A percentile compares a stretch with the other conserved stretches of the same genome.
Conservation (phyloP, 495 filamentous ascomycete species). For the Podospora pseudocomata region DNA sequence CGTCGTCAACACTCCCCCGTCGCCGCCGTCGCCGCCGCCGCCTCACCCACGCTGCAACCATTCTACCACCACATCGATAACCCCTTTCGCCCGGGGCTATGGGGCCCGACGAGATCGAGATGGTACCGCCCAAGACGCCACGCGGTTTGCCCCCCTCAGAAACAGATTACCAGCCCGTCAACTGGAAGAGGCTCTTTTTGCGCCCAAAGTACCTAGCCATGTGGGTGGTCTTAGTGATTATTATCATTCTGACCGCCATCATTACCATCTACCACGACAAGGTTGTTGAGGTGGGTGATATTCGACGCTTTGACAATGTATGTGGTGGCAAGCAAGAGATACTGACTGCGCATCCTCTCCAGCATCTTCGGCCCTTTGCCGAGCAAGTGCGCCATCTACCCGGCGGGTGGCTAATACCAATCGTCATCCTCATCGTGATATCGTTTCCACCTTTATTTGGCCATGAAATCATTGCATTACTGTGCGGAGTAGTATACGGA, state of each 20-base stretch:
- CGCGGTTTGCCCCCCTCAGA: not conserved
- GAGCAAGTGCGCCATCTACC: conserved; percentile 29
- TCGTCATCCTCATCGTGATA: conserved; percentile 33
- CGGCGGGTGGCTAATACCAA: conserved; percentile 32
- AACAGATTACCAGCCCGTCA: conserved; percentile 25
- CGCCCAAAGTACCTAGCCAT: conserved; percentile 20
- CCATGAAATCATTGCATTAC: conserved; percentile 32
- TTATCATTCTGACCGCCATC: conserved; percentile 20
- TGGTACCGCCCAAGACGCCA: not conserved
- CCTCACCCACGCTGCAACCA: not conserved
- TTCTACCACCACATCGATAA: not conserved
- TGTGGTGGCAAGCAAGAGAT: no score
- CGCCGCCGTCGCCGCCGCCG: no score
- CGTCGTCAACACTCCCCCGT: not conserved
- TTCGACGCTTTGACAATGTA: not conserved
- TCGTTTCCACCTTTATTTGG: conserved; percentile 37
- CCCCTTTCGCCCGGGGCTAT: not conserved
- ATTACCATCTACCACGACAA: conserved; percentile 22
- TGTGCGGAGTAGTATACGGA: conserved; percentile 36
- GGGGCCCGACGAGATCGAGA: conserved; percentile 4
- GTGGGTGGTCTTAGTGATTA: conserved; percentile 16
- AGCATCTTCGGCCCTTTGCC: conserved; percentile 28
- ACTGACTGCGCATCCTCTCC: not conserved
- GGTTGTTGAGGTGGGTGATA: conserved; percentile 18
- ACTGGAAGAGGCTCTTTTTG: conserved; percentile 24